phyloP scores from a whole-genome alignment of 2,329 filamentous ascomycete species.

The Colletotrichum gigasporum region DNA sequence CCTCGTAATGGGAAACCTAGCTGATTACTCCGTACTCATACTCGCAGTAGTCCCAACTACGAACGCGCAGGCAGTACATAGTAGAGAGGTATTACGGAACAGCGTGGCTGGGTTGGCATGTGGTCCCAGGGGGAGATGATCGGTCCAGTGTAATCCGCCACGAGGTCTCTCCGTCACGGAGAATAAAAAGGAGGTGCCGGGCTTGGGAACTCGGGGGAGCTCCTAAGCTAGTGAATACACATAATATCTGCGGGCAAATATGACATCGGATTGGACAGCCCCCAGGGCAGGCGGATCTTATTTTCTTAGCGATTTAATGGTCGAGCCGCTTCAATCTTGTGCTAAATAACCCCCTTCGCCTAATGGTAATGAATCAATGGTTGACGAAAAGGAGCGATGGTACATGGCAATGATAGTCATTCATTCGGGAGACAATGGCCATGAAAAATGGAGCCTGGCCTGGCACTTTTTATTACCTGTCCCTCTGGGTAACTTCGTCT shows the following conservation, averaged over 20 bases:
- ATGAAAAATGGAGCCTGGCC: conserved; percentile 5
- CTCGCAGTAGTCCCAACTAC: too few relatives aligned
- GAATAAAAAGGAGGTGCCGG: conserved; percentile 14
- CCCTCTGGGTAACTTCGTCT: conserved; percentile 13
- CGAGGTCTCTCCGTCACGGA: conserved; percentile 5
- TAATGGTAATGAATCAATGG: conserved; percentile 9
- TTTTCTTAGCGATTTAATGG: conserved; percentile 14
- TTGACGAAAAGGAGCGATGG: background rate
- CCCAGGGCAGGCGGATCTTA: conserved; percentile 1
- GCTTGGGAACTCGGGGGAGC: background rate
- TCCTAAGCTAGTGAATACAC: background rate
- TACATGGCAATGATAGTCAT: conserved; percentile 1
- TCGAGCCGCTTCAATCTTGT: background rate
- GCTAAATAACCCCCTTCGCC: background rate
- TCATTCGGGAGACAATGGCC: background rate
- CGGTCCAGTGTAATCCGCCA: conserved; percentile 14
- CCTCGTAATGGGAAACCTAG: background rate
- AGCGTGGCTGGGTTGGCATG: background rate
- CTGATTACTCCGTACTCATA: too few relatives aligned
- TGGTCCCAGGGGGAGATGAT: conserved; percentile 23
- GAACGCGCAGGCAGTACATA: too few relatives aligned
- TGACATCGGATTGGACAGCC: background rate
- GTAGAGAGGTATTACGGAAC: too few relatives aligned
- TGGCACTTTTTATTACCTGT: conserved; percentile 6
- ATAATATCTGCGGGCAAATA: background rate